These are phyloP conservation scores for Bipolaris oryzae DNA, from an alignment of 2,329 filamentous ascomycete genomes.

Conservation along the genomic window DNA sequence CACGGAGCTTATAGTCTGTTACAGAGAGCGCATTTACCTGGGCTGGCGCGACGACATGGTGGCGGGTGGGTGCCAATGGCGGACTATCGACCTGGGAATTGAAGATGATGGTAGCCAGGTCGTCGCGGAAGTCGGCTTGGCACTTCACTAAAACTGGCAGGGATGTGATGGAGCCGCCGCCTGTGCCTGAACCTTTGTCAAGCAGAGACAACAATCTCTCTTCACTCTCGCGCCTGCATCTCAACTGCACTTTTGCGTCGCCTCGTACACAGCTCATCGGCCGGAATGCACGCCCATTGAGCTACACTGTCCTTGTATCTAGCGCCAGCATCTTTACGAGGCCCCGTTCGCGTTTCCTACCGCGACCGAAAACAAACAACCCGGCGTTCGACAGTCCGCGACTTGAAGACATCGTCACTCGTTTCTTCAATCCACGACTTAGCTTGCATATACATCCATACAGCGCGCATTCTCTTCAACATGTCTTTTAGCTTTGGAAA, in stretches of 20 bases:
- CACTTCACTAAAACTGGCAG: slow-evolving; percentile 18
- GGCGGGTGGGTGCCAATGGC: slow-evolving; percentile 49
- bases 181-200: slow-evolving; percentile 23
- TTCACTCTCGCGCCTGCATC: slow-evolving; percentile 14
- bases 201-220: slow-evolving; percentile 21
- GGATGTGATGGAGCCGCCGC: slow-evolving; percentile 19
- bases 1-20: slow-evolving; percentile 9
- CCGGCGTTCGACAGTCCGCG: slow-evolving; percentile 9
- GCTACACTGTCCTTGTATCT: not conserved
- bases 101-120: slow-evolving; percentile 27
- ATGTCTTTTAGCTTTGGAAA: slow-evolving; percentile 44
- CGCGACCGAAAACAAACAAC: slow-evolving; percentile 26
- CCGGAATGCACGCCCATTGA: slow-evolving; percentile 21
- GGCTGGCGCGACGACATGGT: slow-evolving; percentile 67
- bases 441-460: not conserved
- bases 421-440: not conserved
- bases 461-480: slow-evolving; percentile 2
- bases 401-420: slow-evolving; percentile 5
- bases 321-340: not conserved
- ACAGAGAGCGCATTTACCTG: slow-evolving; percentile 53
- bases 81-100: slow-evolving; percentile 39
- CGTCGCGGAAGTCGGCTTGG: slow-evolving; percentile 30
- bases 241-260: slow-evolving; percentile 13
- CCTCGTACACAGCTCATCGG: slow-evolving; percentile 1
- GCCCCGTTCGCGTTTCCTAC: slow-evolving; percentile 19